Percentiles rank a stretch among this genome's conserved stretches.
These are phyloP conservation scores for Amanita molliuscula DNA, from an alignment of 768 basidiomycete genomes.

Conservation along the genomic window DNA sequence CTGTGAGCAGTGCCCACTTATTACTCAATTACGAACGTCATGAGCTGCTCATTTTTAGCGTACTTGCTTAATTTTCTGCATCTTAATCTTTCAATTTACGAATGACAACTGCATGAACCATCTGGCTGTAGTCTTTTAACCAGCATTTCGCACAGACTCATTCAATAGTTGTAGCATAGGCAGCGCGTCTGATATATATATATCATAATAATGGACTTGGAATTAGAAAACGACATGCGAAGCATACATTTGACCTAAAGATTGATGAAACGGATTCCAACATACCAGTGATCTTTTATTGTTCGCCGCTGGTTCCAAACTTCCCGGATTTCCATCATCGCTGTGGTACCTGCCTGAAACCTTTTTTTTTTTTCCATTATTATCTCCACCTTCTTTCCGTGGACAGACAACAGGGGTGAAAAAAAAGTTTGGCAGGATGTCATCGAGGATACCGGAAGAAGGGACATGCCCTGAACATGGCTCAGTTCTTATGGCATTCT, in stretches of 20 bases:
- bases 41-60: neutral
- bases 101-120: neutral
- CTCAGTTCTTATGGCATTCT: conserved; percentile 41
- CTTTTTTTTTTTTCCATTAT: conserved; percentile 19
- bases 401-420: conserved; percentile 52
- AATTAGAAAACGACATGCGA: neutral
- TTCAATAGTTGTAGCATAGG: conserved; percentile 1
- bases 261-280: too few species aligned
- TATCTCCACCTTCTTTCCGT: conserved; percentile 73
- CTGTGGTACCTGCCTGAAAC: conserved; percentile 20
- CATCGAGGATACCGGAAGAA: conserved; percentile 29
- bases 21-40: too few species aligned
- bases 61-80: neutral
- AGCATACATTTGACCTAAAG: too few species aligned
- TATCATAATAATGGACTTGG: neutral
- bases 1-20: neutral
- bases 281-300: neutral
- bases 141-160: neutral
- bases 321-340: conserved; percentile 2
- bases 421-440: neutral
- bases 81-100: neutral
- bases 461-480: conserved; percentile 74
- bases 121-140: neutral
- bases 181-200: too few species aligned
- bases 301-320: conserved; percentile 11